Base-by-base conservation (phyloP, 2,329 filamentous ascomycete genomes). In the Phoma sp. region DNA sequence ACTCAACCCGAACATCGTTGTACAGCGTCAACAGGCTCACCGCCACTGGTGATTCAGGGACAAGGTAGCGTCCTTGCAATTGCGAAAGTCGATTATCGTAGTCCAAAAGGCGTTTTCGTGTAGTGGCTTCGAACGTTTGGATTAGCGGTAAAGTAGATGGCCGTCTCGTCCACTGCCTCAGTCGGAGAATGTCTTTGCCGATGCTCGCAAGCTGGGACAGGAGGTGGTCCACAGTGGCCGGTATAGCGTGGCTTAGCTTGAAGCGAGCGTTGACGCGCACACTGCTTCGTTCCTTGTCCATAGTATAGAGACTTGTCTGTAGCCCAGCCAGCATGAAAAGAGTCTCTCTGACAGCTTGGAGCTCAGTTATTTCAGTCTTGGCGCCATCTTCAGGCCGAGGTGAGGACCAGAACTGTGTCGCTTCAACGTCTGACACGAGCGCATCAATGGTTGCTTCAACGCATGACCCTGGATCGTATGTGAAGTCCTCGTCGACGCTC, bases 281-380 rank as follows among this genome's bases (percentile, higher is more conserved):
- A 29, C 66, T 69, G 26, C 59, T 66, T 7, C 61, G 63, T 21
- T 60, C 50, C 26, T 47, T 69, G 62, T 78, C 73, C 60, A 66
- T 59, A 9, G 62, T 50, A 65, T 93, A 96, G 1, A 96, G 69
- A 1, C 86, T 88, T 2, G 90, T 93, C 5, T 87, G 83, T 4
- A 95, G 77, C 0, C 93, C 93, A 47, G 86, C 84, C 0, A 98
- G 82, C 91, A 97, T 96, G 65, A 91, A 93, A 0, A 97, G 78
- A 0, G 86, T 84, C 67, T 98, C 92, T 40, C 92, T 85, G 21
- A 93, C 77, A 10, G 87, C 79, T 59, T 93, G 87, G 1, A 90
- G 78, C 69, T 96, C 93, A 0, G 89, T 84, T 5, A 93, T 78
- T 14, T 69, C 64, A 3, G 60, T 43, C 23, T 53, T 71, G 14